phyloP scores from a whole-genome alignment of 2,329 filamentous ascomycete genomes.

The Stachybotrys echinatus region DNA sequence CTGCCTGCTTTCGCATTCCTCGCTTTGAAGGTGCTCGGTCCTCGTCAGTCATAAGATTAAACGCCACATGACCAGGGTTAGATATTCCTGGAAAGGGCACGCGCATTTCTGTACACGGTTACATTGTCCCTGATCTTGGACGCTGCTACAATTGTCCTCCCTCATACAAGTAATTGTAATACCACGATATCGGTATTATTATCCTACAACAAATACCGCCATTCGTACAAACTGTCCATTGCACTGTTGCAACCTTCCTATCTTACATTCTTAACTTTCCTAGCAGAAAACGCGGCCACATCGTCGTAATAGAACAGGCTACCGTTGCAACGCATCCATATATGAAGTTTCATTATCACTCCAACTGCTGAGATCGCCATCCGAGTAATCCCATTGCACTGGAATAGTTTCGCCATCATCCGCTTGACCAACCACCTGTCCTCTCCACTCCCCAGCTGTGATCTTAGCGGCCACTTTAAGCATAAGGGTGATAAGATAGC shows the following conservation, averaged over 20 bases:
- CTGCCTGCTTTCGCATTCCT: not conserved
- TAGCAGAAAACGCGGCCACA: no score
- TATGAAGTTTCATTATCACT: slow-evolving; percentile 41
- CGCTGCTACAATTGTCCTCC: no score
- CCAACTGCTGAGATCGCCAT: slow-evolving; percentile 49
- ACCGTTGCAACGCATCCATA: slow-evolving; percentile 5
- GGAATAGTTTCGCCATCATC: slow-evolving; percentile 49
- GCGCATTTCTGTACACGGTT: no score
- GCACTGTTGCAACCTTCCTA: no score
- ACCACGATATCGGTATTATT: no score
- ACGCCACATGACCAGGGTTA: not conserved
- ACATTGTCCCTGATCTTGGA: no score
- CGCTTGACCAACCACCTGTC: slow-evolving; percentile 48
- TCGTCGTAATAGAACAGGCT: not conserved
- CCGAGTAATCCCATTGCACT: slow-evolving; percentile 58
- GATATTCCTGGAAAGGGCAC: no score
- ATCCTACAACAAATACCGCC: no score
- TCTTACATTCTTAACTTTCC: no score
- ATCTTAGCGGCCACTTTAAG: slow-evolving; percentile 76
- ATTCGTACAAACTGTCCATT: no score
- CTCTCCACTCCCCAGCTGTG: slow-evolving; percentile 58
- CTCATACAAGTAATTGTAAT: no score
- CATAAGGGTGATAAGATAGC: slow-evolving; percentile 72
- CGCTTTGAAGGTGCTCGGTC: not conserved
- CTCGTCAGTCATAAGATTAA: not conserved